Conservation (phyloP, 2,329 filamentous ascomycete genomes). For the Aureobasidium melanogenum region DNA sequence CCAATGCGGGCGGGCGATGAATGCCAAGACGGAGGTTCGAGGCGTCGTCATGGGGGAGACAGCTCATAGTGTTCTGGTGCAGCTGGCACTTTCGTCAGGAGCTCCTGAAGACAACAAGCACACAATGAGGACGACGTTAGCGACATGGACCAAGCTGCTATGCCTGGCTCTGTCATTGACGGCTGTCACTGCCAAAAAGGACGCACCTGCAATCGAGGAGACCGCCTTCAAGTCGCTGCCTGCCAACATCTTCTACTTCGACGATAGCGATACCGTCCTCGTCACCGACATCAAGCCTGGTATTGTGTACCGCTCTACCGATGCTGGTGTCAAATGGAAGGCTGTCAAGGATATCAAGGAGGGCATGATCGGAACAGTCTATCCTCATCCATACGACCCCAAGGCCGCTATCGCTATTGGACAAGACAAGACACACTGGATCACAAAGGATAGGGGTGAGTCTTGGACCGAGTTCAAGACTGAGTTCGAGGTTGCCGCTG, state of each 20-base stretch:
- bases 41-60: conserved; percentile 4
- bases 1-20: not conserved
- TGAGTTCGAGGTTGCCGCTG: conserved; percentile 47
- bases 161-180: conserved; percentile 10
- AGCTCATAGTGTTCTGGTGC: not conserved
- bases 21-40: conserved; percentile 4
- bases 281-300: conserved; percentile 58
- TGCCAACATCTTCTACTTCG: conserved; percentile 74
- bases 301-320: conserved; percentile 65
- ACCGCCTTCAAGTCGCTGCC: conserved; percentile 60
- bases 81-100: not conserved
- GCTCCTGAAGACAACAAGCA: not conserved
- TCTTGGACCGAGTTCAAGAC: conserved; percentile 70
- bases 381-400: conserved; percentile 70
- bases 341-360: conserved; percentile 55
- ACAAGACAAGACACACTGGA: conserved; percentile 59
- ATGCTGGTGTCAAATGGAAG: conserved; percentile 74
- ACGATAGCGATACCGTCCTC: conserved; percentile 74
- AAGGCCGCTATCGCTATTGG: conserved; percentile 75
- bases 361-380: conserved; percentile 53
- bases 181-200: conserved; percentile 19
- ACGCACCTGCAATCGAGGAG: conserved; percentile 52
- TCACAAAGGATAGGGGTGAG: conserved; percentile 73
- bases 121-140: conserved; percentile 9
- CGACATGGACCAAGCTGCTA: conserved; percentile 1